Percentiles rank a stretch among this genome's conserved stretches.
Evolutionary conservation across 2,329 filamentous ascomycete genomes (phyloP).

Genomic region (Aureobasidium sp.): DNA sequence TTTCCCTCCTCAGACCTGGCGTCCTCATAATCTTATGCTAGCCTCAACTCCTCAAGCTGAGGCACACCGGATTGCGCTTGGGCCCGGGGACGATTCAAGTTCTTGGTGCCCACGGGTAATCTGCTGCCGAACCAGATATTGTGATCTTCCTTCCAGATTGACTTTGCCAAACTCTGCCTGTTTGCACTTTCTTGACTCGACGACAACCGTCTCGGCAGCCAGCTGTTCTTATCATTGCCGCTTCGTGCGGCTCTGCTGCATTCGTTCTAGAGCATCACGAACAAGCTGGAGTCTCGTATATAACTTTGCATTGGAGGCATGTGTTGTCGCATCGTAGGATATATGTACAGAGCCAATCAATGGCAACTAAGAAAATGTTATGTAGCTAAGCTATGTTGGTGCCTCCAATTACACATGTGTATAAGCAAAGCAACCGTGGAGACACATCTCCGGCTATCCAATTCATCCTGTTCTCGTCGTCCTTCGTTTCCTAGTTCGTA

Average conservation of each 20-base stretch:
- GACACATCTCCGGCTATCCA: neutral
- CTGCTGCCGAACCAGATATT: conserved; percentile 8
- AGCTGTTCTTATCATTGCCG: neutral
- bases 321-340: neutral
- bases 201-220: neutral
- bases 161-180: neutral
- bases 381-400: neutral
- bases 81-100: neutral
- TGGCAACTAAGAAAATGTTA: neutral
- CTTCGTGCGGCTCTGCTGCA: neutral
- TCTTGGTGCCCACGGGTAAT: conserved; percentile 7
- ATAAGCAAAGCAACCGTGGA: neutral
- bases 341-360: neutral
- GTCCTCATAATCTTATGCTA: neutral
- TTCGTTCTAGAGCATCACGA: neutral
- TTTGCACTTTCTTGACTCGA: conserved; percentile 1
- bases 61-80: conserved; percentile 1
- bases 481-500: no score
- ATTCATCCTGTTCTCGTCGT: neutral
- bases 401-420: neutral
- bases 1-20: neutral
- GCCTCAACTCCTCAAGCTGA: conserved; percentile 6
- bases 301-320: neutral
- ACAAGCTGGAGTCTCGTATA: neutral
- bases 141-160: neutral